phyloP scores from a whole-genome alignment of 1,284 basidiomycete species.

The Leccinum subspadiceum region DNA sequence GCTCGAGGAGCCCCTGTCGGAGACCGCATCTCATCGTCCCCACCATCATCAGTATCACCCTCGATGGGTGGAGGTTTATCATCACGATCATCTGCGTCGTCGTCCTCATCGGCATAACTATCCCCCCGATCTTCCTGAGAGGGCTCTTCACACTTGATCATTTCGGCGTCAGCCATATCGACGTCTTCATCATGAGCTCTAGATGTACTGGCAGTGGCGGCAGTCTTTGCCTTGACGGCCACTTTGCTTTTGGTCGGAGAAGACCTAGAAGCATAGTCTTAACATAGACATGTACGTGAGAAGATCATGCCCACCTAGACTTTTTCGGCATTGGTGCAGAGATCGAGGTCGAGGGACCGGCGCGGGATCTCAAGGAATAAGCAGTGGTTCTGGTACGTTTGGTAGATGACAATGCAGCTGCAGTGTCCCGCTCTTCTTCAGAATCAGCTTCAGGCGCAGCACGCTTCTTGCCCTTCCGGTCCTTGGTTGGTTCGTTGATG shows the following conservation, averaged over 20 bases:
- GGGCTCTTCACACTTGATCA: slow-evolving; percentile 54
- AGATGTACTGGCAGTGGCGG: slow-evolving; percentile 58
- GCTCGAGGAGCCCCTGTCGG: slow-evolving; percentile 38
- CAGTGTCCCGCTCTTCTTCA: slow-evolving; percentile 53
- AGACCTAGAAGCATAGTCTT: slow-evolving; percentile 36
- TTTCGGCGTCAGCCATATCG: slow-evolving; percentile 69
- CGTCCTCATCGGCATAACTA: slow-evolving; percentile 41
- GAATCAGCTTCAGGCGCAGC: slow-evolving; percentile 65
- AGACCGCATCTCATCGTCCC: slow-evolving; percentile 38
- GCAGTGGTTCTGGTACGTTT: slow-evolving; percentile 58
- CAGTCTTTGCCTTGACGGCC: slow-evolving; percentile 56
- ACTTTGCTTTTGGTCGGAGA: slow-evolving; percentile 61
- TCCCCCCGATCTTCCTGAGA: slow-evolving; percentile 49
- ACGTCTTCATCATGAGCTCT: slow-evolving; percentile 66
- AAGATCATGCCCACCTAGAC: slow-evolving; percentile 45
- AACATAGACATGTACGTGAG: slow-evolving; percentile 15
- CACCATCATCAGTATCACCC: slow-evolving; percentile 40
- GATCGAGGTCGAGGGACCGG: slow-evolving; percentile 41
- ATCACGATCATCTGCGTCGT: slow-evolving; percentile 48
- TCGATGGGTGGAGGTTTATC: slow-evolving; percentile 40
- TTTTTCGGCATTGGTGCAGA: slow-evolving; percentile 70
- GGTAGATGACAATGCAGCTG: slow-evolving; percentile 41
- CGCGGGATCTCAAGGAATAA: slow-evolving; percentile 67
- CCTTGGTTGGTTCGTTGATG: slow-evolving; percentile 72
- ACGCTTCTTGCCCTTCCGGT: slow-evolving; percentile 83